These are phyloP conservation scores for Cerrena zonata DNA, from an alignment of 1,284 basidiomycete species.

Conservation along the genomic window DNA sequence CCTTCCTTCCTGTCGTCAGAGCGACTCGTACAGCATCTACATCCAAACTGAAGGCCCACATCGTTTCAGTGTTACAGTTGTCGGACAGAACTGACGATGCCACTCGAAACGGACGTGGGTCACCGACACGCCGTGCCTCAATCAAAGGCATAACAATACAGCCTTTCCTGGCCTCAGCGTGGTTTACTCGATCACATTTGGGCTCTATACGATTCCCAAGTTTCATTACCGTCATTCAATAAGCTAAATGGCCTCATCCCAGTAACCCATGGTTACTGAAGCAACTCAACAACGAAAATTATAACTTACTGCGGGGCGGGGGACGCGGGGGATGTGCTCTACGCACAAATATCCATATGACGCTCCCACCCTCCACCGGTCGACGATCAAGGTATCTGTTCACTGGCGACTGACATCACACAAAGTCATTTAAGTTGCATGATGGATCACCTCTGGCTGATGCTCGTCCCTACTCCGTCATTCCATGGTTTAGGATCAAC, in stretches of 20 bases:
- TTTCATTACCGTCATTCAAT: not conserved
- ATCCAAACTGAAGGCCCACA: not conserved
- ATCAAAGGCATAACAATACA: too few species aligned
- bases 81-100: not conserved
- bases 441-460: not conserved
- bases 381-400: not conserved
- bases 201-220: not conserved
- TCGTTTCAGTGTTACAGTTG: not conserved
- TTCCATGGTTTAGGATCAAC: too few species aligned
- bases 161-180: not conserved
- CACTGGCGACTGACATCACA: not conserved
- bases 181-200: not conserved
- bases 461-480: too few species aligned
- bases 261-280: not conserved
- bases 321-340: not conserved
- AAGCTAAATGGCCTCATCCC: not conserved
- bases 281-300: not conserved
- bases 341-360: not conserved
- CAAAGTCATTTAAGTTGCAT: not conserved
- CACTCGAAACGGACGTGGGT: not conserved
- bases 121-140: not conserved
- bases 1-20: not conserved
- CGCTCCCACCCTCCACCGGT: too few species aligned
- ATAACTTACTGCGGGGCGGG: not conserved
- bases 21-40: not conserved